Evolutionary conservation across 208 protist species (phyloP), one percentile per base, ranked within the genome.

Genomic region (Acanthamoeba sp.): DNA sequence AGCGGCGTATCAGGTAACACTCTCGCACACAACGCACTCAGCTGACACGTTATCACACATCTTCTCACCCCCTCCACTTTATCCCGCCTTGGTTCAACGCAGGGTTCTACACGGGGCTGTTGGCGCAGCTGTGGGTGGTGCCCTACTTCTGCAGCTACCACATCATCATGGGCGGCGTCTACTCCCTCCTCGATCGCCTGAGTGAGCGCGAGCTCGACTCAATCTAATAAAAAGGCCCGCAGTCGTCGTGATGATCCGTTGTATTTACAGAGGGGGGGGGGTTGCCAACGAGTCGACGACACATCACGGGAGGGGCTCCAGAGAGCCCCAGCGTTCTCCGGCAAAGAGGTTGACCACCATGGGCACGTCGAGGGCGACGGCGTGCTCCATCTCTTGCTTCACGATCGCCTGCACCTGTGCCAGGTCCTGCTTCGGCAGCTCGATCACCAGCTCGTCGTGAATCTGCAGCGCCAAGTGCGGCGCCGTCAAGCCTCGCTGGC

Each of bases 401-500:
- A 91, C 85, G 20, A 91, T 91, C 1, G 2, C 85, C 52, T 91
- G 52, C 9, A 91, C 85, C 2, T 10, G 14, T 9, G 29, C 52
- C 22, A 91, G 27, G 32, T 73, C 55, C 38, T 91, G 38, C 36
- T 62, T 16, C 1, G 52, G 52, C 50, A 91, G 0, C 36, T 91
- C 85, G 38, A 91, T 73, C 38, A 91, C 85, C 34, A 91, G 57
- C 85, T 91, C 85, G 40, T 91, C 85, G 36, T 91, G 85, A 20
- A 91, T 91, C 85, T 91, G 85, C 57, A 91, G 27, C 38, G 85
- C 85, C 27, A 91, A 34, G 32, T 91, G 85, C 29, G 85, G 85
- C 34, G 85, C 85, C 32, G 38, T 42, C 45, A 87, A 20, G 6
- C 78, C 78, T 2, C 42, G 78, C 27, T 36, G 64, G 10, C 34